Conservation (phyloP, 345 rosid species). For the Hibiscus syriacus region DNA sequence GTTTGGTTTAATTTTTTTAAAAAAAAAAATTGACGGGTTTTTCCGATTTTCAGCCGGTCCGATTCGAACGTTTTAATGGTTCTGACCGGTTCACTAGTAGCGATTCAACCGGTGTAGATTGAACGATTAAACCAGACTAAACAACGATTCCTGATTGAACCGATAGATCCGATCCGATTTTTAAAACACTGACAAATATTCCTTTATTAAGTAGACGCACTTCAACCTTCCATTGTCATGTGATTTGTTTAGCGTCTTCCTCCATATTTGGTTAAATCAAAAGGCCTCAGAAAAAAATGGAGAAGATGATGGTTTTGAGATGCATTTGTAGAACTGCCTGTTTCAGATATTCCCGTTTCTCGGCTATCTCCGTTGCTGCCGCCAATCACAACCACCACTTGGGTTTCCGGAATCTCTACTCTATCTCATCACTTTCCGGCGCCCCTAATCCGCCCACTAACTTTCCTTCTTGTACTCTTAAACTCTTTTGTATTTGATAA, state of each 20-base stretch:
- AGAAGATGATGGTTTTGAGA: conserved; percentile 23
- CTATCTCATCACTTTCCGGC: conserved; percentile 8
- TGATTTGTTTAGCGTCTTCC: neutral
- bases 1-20: too few species aligned
- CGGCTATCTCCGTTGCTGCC: neutral
- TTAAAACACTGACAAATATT: too few species aligned
- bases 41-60: too few species aligned
- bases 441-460: conserved; percentile 19
- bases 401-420: conserved; percentile 22
- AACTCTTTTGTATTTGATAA: neutral
- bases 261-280: neutral
- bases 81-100: too few species aligned
- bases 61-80: too few species aligned
- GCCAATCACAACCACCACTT: neutral
- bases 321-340: conserved; percentile 24
- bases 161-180: too few species aligned
- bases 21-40: too few species aligned
- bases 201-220: too few species aligned
- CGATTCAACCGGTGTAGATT: too few species aligned
- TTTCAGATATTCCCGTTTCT: conserved; percentile 10
- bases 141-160: too few species aligned
- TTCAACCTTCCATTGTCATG: neutral
- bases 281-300: conserved; percentile 5
- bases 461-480: conserved; percentile 16
- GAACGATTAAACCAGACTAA: too few species aligned